Percentiles rank a stretch among this genome's conserved stretches.
Conservation (phyloP, 495 filamentous ascomycete genomes). For the Hyaloscypha bicolor region DNA sequence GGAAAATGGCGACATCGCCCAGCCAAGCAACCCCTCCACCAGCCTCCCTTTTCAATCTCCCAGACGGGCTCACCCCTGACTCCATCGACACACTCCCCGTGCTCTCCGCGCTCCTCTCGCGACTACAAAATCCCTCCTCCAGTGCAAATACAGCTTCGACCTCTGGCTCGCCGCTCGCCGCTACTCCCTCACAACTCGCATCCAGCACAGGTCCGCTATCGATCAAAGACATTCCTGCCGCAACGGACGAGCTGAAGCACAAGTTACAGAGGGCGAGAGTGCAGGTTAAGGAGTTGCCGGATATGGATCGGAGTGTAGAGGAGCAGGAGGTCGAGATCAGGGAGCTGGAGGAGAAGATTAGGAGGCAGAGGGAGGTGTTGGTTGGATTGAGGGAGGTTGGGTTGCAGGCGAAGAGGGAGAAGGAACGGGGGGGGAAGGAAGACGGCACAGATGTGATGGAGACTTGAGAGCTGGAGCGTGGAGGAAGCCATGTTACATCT, state of each 20-base stretch:
- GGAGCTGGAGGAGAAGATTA: conserved; percentile 69
- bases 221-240: conserved; percentile 72
- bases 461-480: conserved; percentile 12
- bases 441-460: conserved; percentile 24
- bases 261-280: conserved; percentile 76
- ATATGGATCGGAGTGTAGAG: conserved; percentile 67
- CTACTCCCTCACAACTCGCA: conserved; percentile 32
- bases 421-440: conserved; percentile 30
- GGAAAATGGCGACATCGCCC: not conserved
- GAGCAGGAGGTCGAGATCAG: conserved; percentile 83
- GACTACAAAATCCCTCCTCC: conserved; percentile 48
- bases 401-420: conserved; percentile 34
- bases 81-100: conserved; percentile 85
- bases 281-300: conserved; percentile 70
- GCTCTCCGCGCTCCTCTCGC: conserved; percentile 74
- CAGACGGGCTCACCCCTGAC: conserved; percentile 54
- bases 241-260: conserved; percentile 73
- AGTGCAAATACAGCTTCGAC: conserved; percentile 21
- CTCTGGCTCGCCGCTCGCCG: conserved; percentile 37
- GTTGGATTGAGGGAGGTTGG: conserved; percentile 46
- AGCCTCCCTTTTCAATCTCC: conserved; percentile 42
- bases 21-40: conserved; percentile 24
- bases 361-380: conserved; percentile 58
- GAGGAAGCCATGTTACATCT: not conserved
- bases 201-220: conserved; percentile 33